Evolutionary conservation across 2,329 filamentous ascomycete species (phyloP), one percentile per base, ranked within the genome.

Genomic region (Scedosporium dehoogii): DNA sequence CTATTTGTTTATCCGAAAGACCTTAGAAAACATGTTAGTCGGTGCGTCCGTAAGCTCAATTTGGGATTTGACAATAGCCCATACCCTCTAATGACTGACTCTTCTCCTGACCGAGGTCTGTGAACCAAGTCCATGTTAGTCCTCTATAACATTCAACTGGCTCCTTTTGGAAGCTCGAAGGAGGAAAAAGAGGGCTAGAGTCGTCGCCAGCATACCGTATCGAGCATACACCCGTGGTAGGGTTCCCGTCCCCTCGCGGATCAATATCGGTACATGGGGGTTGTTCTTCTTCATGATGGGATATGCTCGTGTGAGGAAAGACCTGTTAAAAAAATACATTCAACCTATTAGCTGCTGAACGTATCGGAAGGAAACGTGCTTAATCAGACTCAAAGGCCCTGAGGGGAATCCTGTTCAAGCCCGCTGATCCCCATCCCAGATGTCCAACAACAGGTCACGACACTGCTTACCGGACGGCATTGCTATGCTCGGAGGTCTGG

Each of bases 281-380:
- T 99, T 99, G 83, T 93, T 90, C 83, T 96, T 96, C 86, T 99
- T 99, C 93, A 99, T 97, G 64, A 90, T 94, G 57, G 94, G 94
- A 77, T 99, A 99, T 68, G 92, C 87, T 74, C 91, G 86, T 67
- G 88, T 88, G 68, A 99, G 83, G 79, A 99, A 99, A 33, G 89
- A 87, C 75, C 94, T 97, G 70, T 23, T 23, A 61, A 61, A 25
- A 62, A 29, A 33, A 29, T 3, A 62, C 33, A 38, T 38, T 14
- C 42, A 38, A 62, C 9, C n/a, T 55, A 64, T 68, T 64, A 68
- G 68, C 61, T 21, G 33, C 33, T 14, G 6, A 38, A 38, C 9
- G 10, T 14, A 12, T 38, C 33, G 33, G 33, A 38, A 38, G 33
- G 10, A 9, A 12, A 38, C 3, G 1, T 38, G 1, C 10, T 10